Evolutionary conservation across 2,329 filamentous ascomycete species (phyloP), one percentile per base, ranked within the genome.

Genomic region (Fusarium acutatum): DNA sequence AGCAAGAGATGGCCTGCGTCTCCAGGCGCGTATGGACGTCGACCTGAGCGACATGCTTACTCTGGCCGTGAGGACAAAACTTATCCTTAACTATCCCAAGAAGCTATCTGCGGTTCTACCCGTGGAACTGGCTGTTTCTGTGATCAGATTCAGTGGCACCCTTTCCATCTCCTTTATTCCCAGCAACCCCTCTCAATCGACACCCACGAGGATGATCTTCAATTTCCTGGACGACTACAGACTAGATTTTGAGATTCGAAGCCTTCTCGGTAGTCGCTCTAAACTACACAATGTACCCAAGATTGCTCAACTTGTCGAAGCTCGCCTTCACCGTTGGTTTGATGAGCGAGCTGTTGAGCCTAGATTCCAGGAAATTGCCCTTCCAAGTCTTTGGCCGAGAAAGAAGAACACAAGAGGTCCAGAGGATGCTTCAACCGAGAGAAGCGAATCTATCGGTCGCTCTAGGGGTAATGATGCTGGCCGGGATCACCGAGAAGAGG

Each of bases 21-120:
- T 99, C 26, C 96, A 99, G 82, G 96, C 96, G 2, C 87, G 95
- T 67, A 97, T 99, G 94, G 96, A 99, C 82, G 95, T 99, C 40
- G 96, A 99, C 81, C 85, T 99, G 66, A 96, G 93, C 82, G 96
- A 99, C 83, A 95, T 97, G 83, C 94, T 99, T 67, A 99, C 96
- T 0, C 86, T 99, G 60, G 96, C 95, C 2, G 88, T 99, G 32
- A 96, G 99, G 85, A 99, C 96, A 7, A 97, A 96, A 77, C 86
- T 99, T 71, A 88, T 97, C 53, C 88, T 99, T 63, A 99, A 99
- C 83, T 99, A 97, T 81, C 96, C 96, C 0, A 97, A 95, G 80
- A 94, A 94, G 13, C 87, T 94, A 60, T 94, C 95, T 11, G 96
- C 96, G 2, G 92, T 98, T 13, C 86, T 99, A 2, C 96, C 96